Evolutionary conservation across 106 monocot genomes (phyloP).

Genomic region (Apostasia ramifera): DNA sequence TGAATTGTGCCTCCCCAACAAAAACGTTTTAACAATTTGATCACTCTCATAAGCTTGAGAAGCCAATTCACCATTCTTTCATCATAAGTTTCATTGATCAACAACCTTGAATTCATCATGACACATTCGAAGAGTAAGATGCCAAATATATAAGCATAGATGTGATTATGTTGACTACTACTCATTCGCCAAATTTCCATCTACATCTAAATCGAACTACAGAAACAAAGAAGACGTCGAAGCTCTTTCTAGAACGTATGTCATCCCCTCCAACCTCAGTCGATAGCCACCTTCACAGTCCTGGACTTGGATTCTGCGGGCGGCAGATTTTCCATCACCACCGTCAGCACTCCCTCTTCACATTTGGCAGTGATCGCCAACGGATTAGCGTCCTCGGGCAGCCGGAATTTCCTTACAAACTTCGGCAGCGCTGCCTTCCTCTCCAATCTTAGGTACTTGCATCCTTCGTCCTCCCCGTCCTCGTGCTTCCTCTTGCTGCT

Average conservation of each 20-base stretch:
- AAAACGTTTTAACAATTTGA: too few relatives aligned
- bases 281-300: conserved; percentile 34
- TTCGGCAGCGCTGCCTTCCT: conserved; percentile 14
- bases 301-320: conserved; percentile 42
- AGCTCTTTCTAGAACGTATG: too few relatives aligned
- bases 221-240: too few relatives aligned
- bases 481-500: conserved; percentile 45
- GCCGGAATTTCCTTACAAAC: conserved; percentile 51
- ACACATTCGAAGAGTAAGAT: too few relatives aligned
- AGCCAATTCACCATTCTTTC: too few relatives aligned
- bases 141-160: too few relatives aligned
- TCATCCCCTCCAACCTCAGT: conserved; percentile 6
- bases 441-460: conserved; percentile 54
- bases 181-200: too few relatives aligned
- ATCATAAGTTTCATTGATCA: conserved; percentile 7
- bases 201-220: too few relatives aligned
- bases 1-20: too few relatives aligned
- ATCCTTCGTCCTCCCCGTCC: conserved; percentile 36
- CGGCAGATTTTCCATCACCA: conserved; percentile 47
- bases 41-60: too few relatives aligned
- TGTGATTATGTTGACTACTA: too few relatives aligned
- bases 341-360: conserved; percentile 66
- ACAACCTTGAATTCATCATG: too few relatives aligned
- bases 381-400: conserved; percentile 50
- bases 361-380: conserved; percentile 47